Evolutionary conservation across 192 early-diverging fungal genomes (phyloP).

Genomic region (Ramicandelaber brevisporus): DNA sequence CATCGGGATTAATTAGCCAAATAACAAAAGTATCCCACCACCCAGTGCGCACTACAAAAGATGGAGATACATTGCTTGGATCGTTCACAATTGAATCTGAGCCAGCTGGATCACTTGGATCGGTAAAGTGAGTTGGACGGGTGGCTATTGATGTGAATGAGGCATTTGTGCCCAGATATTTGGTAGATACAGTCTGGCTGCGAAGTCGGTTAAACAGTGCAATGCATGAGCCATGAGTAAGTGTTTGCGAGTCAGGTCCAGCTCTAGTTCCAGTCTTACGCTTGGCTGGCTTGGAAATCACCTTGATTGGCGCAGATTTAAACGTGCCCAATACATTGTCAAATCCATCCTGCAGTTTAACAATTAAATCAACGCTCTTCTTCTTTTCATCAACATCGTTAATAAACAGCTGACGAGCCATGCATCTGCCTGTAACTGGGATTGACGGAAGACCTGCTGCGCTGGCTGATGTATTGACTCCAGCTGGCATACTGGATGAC

Average conservation of each 20-base stretch:
- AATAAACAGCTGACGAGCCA: constrained; percentile 62
- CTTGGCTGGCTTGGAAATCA: constrained; percentile 81
- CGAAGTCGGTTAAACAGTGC: constrained; percentile 75
- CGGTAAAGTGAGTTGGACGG: too few species aligned
- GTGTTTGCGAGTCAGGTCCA: too few species aligned
- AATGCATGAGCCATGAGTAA: constrained; percentile 61
- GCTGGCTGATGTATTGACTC: too few species aligned
- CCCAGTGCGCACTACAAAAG: constrained; percentile 45
- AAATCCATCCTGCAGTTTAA: constrained; percentile 35
- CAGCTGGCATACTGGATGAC: too few species aligned
- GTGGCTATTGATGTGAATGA: constrained; percentile 1
- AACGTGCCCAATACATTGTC: constrained; percentile 35
- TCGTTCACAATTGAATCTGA: too few species aligned
- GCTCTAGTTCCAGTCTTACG: too few species aligned
- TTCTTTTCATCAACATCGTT: constrained; percentile 66
- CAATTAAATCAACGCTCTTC: constrained; percentile 46
- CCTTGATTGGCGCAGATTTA: constrained; percentile 55
- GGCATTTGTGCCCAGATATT: constrained; percentile 36
- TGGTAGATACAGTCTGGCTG: constrained; percentile 72
- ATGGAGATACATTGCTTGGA: too few species aligned
- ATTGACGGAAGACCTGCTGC: constrained; percentile 7
- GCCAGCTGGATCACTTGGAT: too few species aligned
- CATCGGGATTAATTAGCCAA: constrained; percentile 49
- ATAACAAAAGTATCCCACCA: constrained; percentile 77
- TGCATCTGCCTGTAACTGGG: constrained; percentile 32